Conservation (phyloP, 495 filamentous ascomycete genomes). For the Aspergillus cristatus region DNA sequence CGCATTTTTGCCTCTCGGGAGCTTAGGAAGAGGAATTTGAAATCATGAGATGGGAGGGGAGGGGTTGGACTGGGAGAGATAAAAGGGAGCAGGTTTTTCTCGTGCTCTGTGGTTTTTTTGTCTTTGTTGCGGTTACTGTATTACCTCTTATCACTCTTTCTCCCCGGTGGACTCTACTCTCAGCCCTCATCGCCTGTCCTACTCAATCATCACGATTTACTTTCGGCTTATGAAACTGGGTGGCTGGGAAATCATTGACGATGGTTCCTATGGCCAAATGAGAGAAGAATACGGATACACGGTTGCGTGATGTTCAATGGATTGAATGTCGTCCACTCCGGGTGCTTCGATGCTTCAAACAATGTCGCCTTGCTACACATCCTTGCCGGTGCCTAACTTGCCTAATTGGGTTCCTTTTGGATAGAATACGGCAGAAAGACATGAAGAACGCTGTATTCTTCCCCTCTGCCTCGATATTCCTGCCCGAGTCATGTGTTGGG, state of each 20-base stretch:
- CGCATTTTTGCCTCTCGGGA: conserved; percentile 11
- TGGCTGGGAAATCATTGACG: conserved; percentile 28
- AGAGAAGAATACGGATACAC: background rate
- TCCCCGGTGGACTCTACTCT: conserved; percentile 8
- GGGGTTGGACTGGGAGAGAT: background rate
- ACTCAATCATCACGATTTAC: background rate
- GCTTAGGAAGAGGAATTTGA: background rate
- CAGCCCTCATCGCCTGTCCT: background rate
- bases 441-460: no score
- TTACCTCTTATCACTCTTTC: conserved; percentile 3
- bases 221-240: conserved; percentile 17
- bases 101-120: no score
- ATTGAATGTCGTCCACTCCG: background rate
- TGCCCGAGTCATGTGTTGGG: background rate
- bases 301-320: background rate
- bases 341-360: background rate
- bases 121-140: no score
- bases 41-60: background rate
- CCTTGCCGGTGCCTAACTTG: no score
- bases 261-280: conserved; percentile 11
- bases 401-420: no score
- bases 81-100: conserved; percentile 3
- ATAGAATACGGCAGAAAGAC: no score
- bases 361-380: background rate
- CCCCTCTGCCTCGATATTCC: no score